Evolutionary conservation across 2,329 filamentous ascomycete species (phyloP), one percentile per base, ranked within the genome.

Genomic region (Ophidiomyces ophidiicola): DNA sequence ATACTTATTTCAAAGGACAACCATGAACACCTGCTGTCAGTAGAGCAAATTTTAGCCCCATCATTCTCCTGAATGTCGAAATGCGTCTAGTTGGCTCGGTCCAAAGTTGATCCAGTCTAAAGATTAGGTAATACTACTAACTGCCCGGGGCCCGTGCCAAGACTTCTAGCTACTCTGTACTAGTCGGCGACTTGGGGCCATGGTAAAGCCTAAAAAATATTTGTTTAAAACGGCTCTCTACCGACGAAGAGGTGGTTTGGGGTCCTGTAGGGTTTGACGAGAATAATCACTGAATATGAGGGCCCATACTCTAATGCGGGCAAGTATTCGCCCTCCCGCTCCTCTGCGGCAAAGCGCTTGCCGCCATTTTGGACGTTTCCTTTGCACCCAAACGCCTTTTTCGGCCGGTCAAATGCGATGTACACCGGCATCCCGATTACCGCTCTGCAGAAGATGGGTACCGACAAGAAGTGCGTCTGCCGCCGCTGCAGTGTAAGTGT

Each of bases 391-490:
- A 43, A 56, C 60, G 60, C 65, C 57, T 53, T 56, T 55, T 32
- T 61, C 59, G 4, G 55, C 59, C 32, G 51, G 56, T 45, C 54
- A 51, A 34, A 51, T 58, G 50, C 53, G 59, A 52, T 50, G 53
- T 37, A 49, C 54, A 35, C 49, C 53, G 44, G 47, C 48, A 44
- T 54, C 55, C 49, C 59, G 55, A 51, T 56, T 57, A 38, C 44
- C 57, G 30, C 39, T 65, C 43, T 60, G 55, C 47, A 55, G 53
- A 46, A 54, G 56, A 51, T 64, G 60, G 58, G 53, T 61, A 41
- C 63, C 66, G 48, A 56, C 57, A 41, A 55, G 66, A 40, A 58
- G 62, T 53, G 56, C 60, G 18, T 63, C 64, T 32, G 62, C 65
- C 28, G 55, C 60, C 32, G 63, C 65, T 5, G 57, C 63, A 44